Evolutionary conservation across 2,329 filamentous ascomycete species (phyloP).

Genomic region (Paecilomyces sp.): DNA sequence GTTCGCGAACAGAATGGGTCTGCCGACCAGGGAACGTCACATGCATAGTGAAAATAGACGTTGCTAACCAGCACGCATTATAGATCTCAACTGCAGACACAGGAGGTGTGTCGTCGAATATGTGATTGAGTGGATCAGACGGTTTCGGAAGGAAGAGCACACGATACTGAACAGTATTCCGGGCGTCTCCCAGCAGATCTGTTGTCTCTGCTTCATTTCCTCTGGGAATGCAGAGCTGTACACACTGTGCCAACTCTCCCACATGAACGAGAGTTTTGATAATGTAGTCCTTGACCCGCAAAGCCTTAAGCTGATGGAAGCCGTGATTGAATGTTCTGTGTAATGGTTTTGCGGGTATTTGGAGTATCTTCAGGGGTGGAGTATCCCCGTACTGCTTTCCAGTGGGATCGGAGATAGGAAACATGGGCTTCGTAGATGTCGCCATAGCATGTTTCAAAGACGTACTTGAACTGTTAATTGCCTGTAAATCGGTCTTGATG

Average conservation of each 20-base stretch:
- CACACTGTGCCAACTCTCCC: slow-evolving; percentile 4
- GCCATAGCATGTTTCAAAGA: slow-evolving; percentile 5
- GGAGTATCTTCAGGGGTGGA: slow-evolving; percentile 4
- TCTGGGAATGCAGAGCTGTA: slow-evolving; percentile 1
- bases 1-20: slow-evolving; percentile 3
- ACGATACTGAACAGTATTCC: slow-evolving; percentile 7
- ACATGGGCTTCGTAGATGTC: slow-evolving; percentile 5
- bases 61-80: slow-evolving; percentile 5
- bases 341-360: neutral
- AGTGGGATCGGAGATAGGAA: slow-evolving; percentile 3
- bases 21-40: slow-evolving; percentile 6
- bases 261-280: slow-evolving; percentile 4
- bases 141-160: slow-evolving; percentile 3
- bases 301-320: slow-evolving; percentile 2
- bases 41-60: slow-evolving; percentile 5
- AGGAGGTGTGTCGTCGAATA: slow-evolving; percentile 1
- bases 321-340: slow-evolving; percentile 1
- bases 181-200: slow-evolving; percentile 4
- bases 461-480: slow-evolving; percentile 1
- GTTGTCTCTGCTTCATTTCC: neutral
- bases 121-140: neutral
- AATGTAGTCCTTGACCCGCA: slow-evolving; percentile 2
- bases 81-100: slow-evolving; percentile 2
- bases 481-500: neutral
- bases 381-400: slow-evolving; percentile 1